Evolutionary conservation across 495 filamentous ascomycete species (phyloP).

Genomic region (Penicillium fimorum): DNA sequence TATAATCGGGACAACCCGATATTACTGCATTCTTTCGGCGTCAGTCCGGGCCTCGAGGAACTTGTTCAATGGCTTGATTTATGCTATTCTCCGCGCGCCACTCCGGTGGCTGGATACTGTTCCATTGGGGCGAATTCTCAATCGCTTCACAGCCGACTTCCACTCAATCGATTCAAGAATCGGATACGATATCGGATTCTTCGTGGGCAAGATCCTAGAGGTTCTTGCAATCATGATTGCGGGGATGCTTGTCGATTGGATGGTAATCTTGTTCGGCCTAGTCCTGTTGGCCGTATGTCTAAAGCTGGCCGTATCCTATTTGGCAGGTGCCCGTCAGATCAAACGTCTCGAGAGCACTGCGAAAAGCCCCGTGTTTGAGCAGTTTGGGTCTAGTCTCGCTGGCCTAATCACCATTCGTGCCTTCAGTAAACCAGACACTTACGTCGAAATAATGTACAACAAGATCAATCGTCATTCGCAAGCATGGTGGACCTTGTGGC

Average conservation of each 20-base stretch:
- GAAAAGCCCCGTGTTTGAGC: conserved; percentile 76
- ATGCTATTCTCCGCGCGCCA: conserved; percentile 65
- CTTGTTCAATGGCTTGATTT: conserved; percentile 64
- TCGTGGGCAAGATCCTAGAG: conserved; percentile 44
- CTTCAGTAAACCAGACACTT: conserved; percentile 62
- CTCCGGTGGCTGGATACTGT: conserved; percentile 80
- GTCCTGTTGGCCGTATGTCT: conserved; percentile 46
- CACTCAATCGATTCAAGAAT: conserved; percentile 65
- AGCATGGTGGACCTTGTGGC: conserved; percentile 64
- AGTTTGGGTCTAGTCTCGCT: conserved; percentile 66
- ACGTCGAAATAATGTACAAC: conserved; percentile 62
- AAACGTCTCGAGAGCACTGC: conserved; percentile 73
- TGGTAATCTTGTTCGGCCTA: conserved; percentile 29
- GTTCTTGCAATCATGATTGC: conserved; percentile 36
- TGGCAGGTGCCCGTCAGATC: conserved; percentile 68
- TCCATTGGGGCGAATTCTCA: conserved; percentile 73
- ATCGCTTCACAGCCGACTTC: conserved; percentile 80
- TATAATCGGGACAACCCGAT: conserved; percentile 56
- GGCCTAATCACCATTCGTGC: conserved; percentile 76
- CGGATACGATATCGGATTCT: conserved; percentile 56
- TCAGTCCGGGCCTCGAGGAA: conserved; percentile 58
- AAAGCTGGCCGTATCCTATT: conserved; percentile 57
- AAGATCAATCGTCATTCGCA: conserved; percentile 64
- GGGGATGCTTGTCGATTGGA: conserved; percentile 32
- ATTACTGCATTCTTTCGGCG: conserved; percentile 53